Evolutionary conservation across 2,329 filamentous ascomycete species (phyloP), one percentile per base, ranked within the genome.

Genomic region (Hirsutella thompsonii): DNA sequence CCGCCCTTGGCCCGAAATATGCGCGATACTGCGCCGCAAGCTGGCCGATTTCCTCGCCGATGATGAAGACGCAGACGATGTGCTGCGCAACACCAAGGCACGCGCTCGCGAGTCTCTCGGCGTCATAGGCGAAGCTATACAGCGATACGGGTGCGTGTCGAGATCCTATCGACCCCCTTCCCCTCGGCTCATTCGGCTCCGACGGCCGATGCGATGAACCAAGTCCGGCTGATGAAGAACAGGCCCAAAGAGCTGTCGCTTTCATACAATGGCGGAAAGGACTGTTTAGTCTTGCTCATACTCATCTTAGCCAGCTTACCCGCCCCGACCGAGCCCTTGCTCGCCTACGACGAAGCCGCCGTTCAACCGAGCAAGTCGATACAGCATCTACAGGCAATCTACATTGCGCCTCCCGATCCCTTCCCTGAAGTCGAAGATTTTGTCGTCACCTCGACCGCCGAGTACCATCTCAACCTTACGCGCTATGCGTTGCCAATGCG

Each of bases 181-280:
- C 4, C 20, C 36, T 11, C 26, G 20, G 20, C 10, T 16, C 20
- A 21, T 26, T 5, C 32, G 9, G 14, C 13, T 13, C 3, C 10
- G 4, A 32, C 16, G 6, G 29, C 29, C 29, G 10, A 10, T 9
- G 14, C 28, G 28, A 29, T 10, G n/a, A 34, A n/a, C 14, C 32
- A 18, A 8, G 13, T 16, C 14, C 11, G 5, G 9, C 32, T 34
- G 14, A 34, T 20, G 16, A 1, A 13, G 18, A 14, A 45, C 52
- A 92, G 85, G 44, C 74, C 83, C 46, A 72, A 81, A 44, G 74
- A 93, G 56, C 72, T 96, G 45, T 87, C 89, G 5, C 70, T 96
- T 48, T 94, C 90, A 42, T 98, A 95, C 65, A 98, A 98, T 54
- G 92, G 92, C 56, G 92, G 92, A 46, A 98, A 98, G 62, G 92